Base-by-base conservation (phyloP, 768 basidiomycete species). In the Collybiopsis luxurians region DNA sequence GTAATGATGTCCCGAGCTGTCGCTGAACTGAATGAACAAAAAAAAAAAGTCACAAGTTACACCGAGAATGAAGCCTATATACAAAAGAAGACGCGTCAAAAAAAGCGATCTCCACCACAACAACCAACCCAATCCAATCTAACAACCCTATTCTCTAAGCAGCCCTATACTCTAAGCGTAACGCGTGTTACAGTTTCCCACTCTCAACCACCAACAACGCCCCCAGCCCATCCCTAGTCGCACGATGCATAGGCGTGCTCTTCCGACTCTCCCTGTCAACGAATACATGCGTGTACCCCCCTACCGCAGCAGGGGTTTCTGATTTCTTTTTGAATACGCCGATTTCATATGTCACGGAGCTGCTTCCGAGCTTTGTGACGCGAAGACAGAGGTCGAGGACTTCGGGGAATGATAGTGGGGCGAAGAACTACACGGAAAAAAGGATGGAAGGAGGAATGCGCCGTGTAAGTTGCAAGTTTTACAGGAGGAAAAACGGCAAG, bases 221-320 rank as follows among this genome's bases (percentile, higher is more conserved):
- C n/a, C n/a, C 59, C 30, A 91, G 69, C 0, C 86, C 87, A 2
- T 64, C 69, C 59, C 74, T 76, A 26, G 73, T 76, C 54, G 60
- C 66, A 2, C 65, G 55, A 34, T 63, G 69, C 64, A 90, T 86
- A 0, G 73, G 60, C 0, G 70, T 69, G 56, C 86, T 85, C 71
- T 81, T 84, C 46, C 90, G 71, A 42, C 79, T 80, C 53, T 63
- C 61, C 43, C 78, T 80, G 26, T 84, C 82, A 2, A 93, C 90
- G 64, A 92, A 92, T n/a, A 92, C 90, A 67, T 93, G 90, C 0
- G 88, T 92, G 55, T 92, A 92, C 10, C 80, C 81, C 1, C 79
- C 81, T 19, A 82, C 80, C 12, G 78, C 80, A 0, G 73, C 73
- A 1, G 75, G 73, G 10, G 57, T 36, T 31, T 75, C 68, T 34